Base-by-base conservation (phyloP, 306 rosid species). In the Myrica gale region DNA sequence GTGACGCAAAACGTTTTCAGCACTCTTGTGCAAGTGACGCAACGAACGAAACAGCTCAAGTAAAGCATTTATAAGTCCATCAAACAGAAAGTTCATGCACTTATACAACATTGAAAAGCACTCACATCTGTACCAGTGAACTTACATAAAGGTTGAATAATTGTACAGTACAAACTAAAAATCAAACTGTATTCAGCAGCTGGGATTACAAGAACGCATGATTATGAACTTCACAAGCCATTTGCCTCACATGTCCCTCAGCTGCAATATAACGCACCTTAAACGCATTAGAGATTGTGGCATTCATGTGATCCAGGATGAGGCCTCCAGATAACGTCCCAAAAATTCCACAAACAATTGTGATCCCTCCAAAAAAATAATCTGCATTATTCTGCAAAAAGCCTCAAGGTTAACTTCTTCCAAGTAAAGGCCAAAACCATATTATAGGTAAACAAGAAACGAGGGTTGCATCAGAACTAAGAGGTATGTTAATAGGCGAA, bases 311-410 rank as follows among this genome's bases (percentile, higher is more conserved):
- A 83, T 94, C 98, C 69, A 94, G 97, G 76, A 94, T 71, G 71
- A 86, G 73, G 75, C 98, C 98, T 86, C 98, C 98, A 61, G 88
- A 74, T 74, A 95, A 69, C 11, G 98, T 89, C 71, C 98, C 98
- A 52, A 92, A 37, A 76, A 95, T 80, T 78, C 98, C 98, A 77
- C 96, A 92, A 55, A 92, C 67, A 42, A 95, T 78, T 43, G 98
- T 95, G 53, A 95, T 76, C 62, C 92, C 96, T 82, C 98, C 98
- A 72, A 92, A 95, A 68, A 90, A 74, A 87, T 90, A 61, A 83
- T 95, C 98, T 68, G 98, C 93, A 82, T 90, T 84, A 56, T 37
- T 83, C 98, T 94, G 91, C 63, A 74, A 75, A 71, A 82, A 77
- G 51, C 1, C 20, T 71, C n/a, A 26, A 69, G 37, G 37, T 32